Evolutionary conservation across 345 rosid species (phyloP).

Genomic region (Fremontodendron californicum): DNA sequence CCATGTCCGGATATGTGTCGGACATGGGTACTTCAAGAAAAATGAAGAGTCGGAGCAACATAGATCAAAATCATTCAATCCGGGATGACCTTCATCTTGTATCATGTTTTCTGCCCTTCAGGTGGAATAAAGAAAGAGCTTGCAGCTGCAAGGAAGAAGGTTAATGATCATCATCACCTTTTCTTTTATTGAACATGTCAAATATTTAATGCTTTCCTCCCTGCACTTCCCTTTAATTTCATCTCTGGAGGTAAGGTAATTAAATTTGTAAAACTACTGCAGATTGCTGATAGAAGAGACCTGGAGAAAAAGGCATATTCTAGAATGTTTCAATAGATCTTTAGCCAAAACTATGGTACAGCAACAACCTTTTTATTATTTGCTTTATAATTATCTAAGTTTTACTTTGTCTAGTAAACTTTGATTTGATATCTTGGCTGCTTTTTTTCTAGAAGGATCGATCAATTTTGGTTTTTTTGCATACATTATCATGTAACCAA

Average conservation of each 20-base stretch:
- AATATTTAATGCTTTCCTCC: not conserved
- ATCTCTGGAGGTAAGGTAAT: not conserved
- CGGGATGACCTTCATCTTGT: not conserved
- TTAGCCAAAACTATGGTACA: conserved; percentile 8
- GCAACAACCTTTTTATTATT: not conserved
- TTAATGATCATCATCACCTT: not conserved
- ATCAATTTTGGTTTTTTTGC: conserved; percentile 2
- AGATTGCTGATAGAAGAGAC: conserved; percentile 33
- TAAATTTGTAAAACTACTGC: conserved; percentile 8
- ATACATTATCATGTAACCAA: not conserved
- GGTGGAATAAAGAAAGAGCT: conserved; percentile 36
- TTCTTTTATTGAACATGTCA: not conserved
- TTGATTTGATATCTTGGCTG: not conserved
- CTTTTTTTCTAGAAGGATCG: not conserved
- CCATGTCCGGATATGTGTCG: no score
- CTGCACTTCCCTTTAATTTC: not conserved
- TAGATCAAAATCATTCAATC: not conserved
- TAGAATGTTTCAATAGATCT: conserved; percentile 37
- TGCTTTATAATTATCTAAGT: not conserved
- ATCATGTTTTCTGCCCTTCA: conserved; percentile 7
- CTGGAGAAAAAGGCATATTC: conserved; percentile 33
- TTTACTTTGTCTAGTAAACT: not conserved
- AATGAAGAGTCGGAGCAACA: no score
- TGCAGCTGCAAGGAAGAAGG: conserved; percentile 34
- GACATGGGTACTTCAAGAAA: no score